Evolutionary conservation across 768 basidiomycete species (phyloP).

Genomic region (Mycena crocata): DNA sequence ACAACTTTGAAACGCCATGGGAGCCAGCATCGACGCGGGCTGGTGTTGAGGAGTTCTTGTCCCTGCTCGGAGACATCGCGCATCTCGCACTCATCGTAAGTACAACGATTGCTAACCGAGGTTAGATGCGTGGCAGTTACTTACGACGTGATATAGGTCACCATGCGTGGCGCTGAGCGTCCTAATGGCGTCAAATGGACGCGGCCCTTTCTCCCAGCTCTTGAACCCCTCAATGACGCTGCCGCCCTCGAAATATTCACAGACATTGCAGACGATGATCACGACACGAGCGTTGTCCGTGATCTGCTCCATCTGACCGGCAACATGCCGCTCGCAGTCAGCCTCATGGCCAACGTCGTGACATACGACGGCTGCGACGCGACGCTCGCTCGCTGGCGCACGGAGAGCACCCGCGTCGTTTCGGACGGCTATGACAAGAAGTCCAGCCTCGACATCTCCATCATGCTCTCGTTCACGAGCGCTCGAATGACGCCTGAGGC

Average conservation of each 20-base stretch:
- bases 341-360: background rate
- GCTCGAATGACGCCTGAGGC: background rate
- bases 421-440: conserved; percentile 6
- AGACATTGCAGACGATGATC: conserved; percentile 9
- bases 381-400: background rate
- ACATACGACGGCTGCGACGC: background rate
- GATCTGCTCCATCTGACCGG: background rate
- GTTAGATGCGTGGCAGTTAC: too few relatives aligned
- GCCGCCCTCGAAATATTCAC: conserved; percentile 4
- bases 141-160: background rate
- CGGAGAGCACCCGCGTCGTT: background rate
- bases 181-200: conserved; percentile 5
- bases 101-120: background rate
- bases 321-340: background rate
- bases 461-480: conserved; percentile 1
- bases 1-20: conserved; percentile 23
- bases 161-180: conserved; percentile 19
- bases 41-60: conserved; percentile 7
- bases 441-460: conserved; percentile 14
- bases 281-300: background rate
- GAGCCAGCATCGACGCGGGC: background rate
- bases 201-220: background rate
- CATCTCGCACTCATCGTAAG: conserved; percentile 8
- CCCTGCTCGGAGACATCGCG: background rate
- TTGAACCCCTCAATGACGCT: background rate